Evolutionary conservation across 2,329 filamentous ascomycete species (phyloP).

Genomic region (Penicillium sp.): DNA sequence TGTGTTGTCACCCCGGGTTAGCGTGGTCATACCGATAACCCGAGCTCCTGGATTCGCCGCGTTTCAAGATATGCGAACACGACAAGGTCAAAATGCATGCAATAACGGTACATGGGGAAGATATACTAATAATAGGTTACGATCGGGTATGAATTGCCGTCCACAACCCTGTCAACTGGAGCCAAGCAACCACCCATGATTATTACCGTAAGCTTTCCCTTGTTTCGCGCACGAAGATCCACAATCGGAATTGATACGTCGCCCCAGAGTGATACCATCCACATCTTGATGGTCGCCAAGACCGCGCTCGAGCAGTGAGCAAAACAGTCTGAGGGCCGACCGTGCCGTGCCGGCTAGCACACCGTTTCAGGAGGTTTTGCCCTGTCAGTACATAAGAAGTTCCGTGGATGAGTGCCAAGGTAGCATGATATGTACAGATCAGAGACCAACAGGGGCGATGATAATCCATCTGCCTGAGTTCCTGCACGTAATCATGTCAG

Average conservation of each 20-base stretch:
- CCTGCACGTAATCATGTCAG: conserved; percentile 2
- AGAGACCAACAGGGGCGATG: neutral
- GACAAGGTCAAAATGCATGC: conserved; percentile 6
- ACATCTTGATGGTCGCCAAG: conserved; percentile 9
- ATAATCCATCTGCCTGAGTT: neutral
- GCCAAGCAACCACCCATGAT: neutral
- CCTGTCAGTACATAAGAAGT: neutral
- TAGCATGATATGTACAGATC: neutral
- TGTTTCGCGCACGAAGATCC: neutral
- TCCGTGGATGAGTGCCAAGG: neutral
- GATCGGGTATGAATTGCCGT: conserved; percentile 12
- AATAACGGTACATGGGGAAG: neutral
- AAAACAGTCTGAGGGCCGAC: conserved; percentile 5
- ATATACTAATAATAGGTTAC: conserved; percentile 13
- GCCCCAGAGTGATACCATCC: neutral
- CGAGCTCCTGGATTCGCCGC: conserved; percentile 5
- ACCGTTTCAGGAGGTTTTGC: conserved; percentile 2
- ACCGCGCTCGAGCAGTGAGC: conserved; percentile 3
- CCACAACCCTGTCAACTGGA: neutral
- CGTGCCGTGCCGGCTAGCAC: conserved; percentile 10
- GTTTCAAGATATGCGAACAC: conserved; percentile 12
- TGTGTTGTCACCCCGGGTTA: neutral
- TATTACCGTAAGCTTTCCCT: neutral
- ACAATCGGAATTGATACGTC: neutral
- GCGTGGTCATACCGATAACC: conserved; percentile 5